phyloP scores from a whole-genome alignment of 2,329 filamentous ascomycete genomes.

The Ophiocordyceps camponoti-leonardi region DNA sequence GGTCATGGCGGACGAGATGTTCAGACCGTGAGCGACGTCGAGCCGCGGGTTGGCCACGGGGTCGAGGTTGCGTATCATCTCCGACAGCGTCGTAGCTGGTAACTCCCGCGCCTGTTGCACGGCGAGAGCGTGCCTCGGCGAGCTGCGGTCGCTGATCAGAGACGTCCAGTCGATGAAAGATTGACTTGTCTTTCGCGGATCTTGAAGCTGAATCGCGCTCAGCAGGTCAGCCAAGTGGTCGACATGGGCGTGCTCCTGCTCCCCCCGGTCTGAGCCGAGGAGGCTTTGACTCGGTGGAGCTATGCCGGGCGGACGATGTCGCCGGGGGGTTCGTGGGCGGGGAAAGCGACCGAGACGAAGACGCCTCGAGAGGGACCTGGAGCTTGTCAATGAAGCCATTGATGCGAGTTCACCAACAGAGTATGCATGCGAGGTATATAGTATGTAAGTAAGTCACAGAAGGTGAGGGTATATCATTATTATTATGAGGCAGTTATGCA shows the following conservation, averaged over 20 bases:
- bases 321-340: background rate
- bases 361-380: background rate
- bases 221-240: background rate
- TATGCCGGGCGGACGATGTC: background rate
- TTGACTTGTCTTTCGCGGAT: constrained; percentile 5
- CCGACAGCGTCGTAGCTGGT: constrained; percentile 39
- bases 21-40: constrained; percentile 26
- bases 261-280: too few species aligned
- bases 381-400: background rate
- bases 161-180: constrained; percentile 12
- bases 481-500: too few species aligned
- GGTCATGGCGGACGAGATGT: constrained; percentile 21
- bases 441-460: background rate
- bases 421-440: too few species aligned
- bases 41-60: constrained; percentile 31
- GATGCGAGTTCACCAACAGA: background rate
- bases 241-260: background rate
- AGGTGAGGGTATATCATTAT: too few species aligned
- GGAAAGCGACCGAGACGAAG: background rate
- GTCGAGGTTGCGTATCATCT: constrained; percentile 45
- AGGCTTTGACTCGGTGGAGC: background rate
- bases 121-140: constrained; percentile 8
- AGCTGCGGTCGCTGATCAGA: constrained; percentile 5
- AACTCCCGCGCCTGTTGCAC: constrained; percentile 20
- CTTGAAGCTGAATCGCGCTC: background rate